A percentile compares a stretch with the other conserved stretches of the same genome.
Evolutionary conservation across 2,329 filamentous ascomycete genomes (phyloP).

Genomic region (Nigrospora sphaerica): DNA sequence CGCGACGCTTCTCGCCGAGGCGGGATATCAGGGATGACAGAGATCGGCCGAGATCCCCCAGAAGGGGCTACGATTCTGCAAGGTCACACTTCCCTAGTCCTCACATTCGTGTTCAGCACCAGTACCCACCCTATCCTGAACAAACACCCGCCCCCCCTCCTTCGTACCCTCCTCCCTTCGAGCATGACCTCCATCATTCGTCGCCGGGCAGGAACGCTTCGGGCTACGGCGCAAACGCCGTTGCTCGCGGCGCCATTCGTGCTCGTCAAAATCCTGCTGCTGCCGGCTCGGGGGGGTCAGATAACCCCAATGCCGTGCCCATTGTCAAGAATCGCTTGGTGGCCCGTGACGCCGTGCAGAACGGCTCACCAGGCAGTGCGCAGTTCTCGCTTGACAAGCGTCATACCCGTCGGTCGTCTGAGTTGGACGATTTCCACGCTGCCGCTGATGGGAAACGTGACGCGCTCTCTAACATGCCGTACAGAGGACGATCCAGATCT

Average conservation of each 20-base stretch:
- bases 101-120: constrained; percentile 10
- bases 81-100: constrained; percentile 18
- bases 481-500: constrained; percentile 47
- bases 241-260: too few species aligned
- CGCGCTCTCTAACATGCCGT: constrained; percentile 3
- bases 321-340: constrained; percentile 1
- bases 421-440: background rate
- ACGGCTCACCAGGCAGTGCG: background rate
- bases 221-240: too few species aligned
- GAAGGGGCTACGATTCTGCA: constrained; percentile 27
- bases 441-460: background rate
- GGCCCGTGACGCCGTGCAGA: background rate
- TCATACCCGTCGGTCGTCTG: constrained; percentile 1
- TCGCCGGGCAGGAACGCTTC: too few species aligned
- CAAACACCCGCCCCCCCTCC: too few species aligned
- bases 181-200: too few species aligned
- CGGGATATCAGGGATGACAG: constrained; percentile 33
- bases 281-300: too few species aligned
- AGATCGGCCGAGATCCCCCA: constrained; percentile 27
- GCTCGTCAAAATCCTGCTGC: too few species aligned
- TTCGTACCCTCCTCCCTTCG: too few species aligned
- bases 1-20: constrained; percentile 28
- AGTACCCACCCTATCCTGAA: too few species aligned
- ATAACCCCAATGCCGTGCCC: background rate
- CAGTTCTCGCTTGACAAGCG: background rate